phyloP scores from a whole-genome alignment of 768 basidiomycete genomes.

The Russula griseocarnosa region DNA sequence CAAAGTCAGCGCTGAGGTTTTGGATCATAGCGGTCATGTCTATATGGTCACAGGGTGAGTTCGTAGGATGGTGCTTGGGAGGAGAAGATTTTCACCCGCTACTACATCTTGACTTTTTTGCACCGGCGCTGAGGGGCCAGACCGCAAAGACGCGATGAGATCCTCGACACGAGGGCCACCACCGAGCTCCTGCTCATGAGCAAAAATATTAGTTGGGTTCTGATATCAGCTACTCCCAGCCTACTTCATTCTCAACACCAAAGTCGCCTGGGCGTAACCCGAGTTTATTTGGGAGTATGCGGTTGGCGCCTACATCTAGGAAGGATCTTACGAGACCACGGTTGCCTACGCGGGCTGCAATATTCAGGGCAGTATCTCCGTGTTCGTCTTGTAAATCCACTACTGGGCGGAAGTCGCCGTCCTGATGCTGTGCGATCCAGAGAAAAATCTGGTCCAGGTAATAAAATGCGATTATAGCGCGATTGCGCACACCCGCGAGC shows the following conservation, averaged over 20 bases:
- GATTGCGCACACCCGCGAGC: conserved; percentile 86
- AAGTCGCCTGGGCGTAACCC: conserved; percentile 93
- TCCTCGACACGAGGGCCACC: conserved; percentile 74
- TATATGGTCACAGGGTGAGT: conserved; percentile 39
- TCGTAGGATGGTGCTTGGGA: neutral
- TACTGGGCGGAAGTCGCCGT: conserved; percentile 70
- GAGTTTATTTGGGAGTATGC: conserved; percentile 83
- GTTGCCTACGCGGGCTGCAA: conserved; percentile 92
- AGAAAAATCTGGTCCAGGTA: conserved; percentile 88
- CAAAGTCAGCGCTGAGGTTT: conserved; percentile 71
- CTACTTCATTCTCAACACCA: conserved; percentile 86
- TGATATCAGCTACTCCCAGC: conserved; percentile 29
- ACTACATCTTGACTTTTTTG: conserved; percentile 89
- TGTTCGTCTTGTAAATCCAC: conserved; percentile 92
- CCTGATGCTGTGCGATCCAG: conserved; percentile 76
- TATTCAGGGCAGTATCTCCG: conserved; percentile 93
- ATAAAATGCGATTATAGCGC: conserved; percentile 78
- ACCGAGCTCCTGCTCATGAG: conserved; percentile 53
- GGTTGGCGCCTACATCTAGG: conserved; percentile 90
- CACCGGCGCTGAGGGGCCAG: conserved; percentile 70
- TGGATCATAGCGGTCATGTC: conserved; percentile 87
- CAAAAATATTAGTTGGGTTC: conserved; percentile 20
- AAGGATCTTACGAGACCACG: conserved; percentile 79
- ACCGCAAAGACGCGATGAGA: conserved; percentile 66
- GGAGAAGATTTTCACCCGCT: conserved; percentile 46